Evolutionary conservation across 2,329 filamentous ascomycete genomes (phyloP).

Genomic region (Chrysoporthe puriensis): DNA sequence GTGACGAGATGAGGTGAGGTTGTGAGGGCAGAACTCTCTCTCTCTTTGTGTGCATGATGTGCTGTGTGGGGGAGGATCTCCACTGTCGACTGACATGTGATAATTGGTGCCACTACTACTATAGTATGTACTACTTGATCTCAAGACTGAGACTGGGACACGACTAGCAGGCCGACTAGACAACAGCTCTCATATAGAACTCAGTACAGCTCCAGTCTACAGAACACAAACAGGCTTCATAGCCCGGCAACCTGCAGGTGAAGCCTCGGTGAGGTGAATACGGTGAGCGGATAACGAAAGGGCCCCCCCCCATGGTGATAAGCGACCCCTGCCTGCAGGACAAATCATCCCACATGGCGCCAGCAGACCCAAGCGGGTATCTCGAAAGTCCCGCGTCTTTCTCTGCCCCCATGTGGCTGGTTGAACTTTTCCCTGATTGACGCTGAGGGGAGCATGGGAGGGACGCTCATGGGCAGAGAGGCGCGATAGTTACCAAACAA

Average conservation of each 20-base stretch:
- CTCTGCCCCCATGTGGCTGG: not conserved
- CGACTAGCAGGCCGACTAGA: too few relatives aligned
- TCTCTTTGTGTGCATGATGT: not conserved
- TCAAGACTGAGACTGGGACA: too few relatives aligned
- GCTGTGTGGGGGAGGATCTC: not conserved
- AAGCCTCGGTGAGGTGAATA: not conserved
- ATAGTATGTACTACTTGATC: too few relatives aligned
- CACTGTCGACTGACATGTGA: constrained; percentile 7
- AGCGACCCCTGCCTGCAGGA: constrained; percentile 13
- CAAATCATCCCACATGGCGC: constrained; percentile 17
- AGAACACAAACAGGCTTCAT: not conserved
- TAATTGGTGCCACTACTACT: not conserved
- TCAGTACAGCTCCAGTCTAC: not conserved
- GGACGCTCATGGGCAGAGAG: too few relatives aligned
- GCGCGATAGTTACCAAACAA: not conserved
- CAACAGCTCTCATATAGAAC: not conserved
- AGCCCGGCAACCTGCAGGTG: not conserved
- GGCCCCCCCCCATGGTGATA: constrained; percentile 1
- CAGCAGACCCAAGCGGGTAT: constrained; percentile 10
- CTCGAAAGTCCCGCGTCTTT: not conserved
- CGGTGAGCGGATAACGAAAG: constrained; percentile 3
- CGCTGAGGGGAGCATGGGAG: too few relatives aligned
- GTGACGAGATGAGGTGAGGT: not conserved
- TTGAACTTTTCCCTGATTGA: too few relatives aligned
- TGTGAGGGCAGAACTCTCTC: not conserved